phyloP scores from a whole-genome alignment of 441 rosid species.

The Mallotus repandus region DNA sequence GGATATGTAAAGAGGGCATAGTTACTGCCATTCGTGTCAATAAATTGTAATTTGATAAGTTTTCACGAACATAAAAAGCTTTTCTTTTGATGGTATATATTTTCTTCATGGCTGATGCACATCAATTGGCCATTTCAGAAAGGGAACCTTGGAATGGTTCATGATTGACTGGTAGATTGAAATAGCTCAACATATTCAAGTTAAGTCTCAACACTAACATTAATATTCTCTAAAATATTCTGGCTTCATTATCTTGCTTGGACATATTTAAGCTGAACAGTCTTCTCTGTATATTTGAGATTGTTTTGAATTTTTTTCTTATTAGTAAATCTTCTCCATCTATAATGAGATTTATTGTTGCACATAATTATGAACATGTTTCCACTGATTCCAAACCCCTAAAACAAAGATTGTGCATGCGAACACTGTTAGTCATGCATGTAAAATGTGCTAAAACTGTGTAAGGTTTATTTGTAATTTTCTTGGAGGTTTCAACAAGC shows the following conservation, averaged over 20 bases:
- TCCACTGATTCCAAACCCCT: background rate
- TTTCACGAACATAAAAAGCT: background rate
- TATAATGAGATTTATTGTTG: background rate
- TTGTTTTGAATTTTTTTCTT: background rate
- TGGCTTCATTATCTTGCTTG: background rate
- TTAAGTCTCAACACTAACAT: background rate
- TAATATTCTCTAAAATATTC: no score
- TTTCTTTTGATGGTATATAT: background rate
- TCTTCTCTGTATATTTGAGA: background rate
- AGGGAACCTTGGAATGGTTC: background rate
- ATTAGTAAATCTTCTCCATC: background rate
- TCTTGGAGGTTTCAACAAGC: background rate
- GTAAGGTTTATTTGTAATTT: background rate
- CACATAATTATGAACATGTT: background rate
- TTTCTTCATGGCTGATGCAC: background rate
- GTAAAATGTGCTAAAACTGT: no score
- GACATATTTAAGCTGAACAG: background rate
- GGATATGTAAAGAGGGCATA: background rate
- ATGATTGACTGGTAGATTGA: background rate
- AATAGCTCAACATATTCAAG: background rate
- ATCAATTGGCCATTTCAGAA: background rate
- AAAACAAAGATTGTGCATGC: background rate
- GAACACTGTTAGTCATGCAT: background rate
- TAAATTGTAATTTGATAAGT: background rate
- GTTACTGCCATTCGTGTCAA: background rate